phyloP scores from a whole-genome alignment of 164 flowering plant species.

The Chloranthus sessilifolius region DNA sequence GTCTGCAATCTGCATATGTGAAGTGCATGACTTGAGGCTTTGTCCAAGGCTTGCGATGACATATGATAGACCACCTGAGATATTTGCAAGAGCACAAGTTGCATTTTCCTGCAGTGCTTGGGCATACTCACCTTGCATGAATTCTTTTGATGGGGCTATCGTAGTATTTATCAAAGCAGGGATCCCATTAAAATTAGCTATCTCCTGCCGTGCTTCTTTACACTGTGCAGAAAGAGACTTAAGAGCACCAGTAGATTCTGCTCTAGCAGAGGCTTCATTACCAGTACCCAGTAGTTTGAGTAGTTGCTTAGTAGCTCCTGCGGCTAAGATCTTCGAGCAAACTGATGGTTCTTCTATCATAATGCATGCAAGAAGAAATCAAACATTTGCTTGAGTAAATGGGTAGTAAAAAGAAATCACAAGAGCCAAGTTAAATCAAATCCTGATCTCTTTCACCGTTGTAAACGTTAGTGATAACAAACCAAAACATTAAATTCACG shows the following conservation, averaged over 20 bases:
- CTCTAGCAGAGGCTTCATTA: constrained; percentile 86
- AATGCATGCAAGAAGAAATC: constrained; percentile 89
- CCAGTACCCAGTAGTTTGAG: constrained; percentile 78
- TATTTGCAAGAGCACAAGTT: constrained; percentile 98
- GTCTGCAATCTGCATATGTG: constrained; percentile 89
- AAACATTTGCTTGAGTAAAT: constrained; percentile 90
- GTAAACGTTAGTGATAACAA: too few species aligned
- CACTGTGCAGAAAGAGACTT: constrained; percentile 94
- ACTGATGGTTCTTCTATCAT: constrained; percentile 94
- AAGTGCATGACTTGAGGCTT: constrained; percentile 92
- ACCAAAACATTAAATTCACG: too few species aligned
- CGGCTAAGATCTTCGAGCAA: constrained; percentile 69
- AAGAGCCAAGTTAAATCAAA: too few species aligned
- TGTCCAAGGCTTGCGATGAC: constrained; percentile 98
- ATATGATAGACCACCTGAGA: constrained; percentile 94
- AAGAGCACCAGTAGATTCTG: constrained; percentile 94
- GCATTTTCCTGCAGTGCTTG: constrained; percentile 98
- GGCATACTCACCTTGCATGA: constrained; percentile 97
- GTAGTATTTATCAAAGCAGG: constrained; percentile 98
- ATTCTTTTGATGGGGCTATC: constrained; percentile 98
- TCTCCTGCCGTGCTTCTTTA: constrained; percentile 82
- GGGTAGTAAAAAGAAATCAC: too few species aligned
- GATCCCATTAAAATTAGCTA: constrained; percentile 79
- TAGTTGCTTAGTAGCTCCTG: constrained; percentile 78
- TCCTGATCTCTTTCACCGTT: too few species aligned